Evolutionary conservation across 495 filamentous ascomycete genomes (phyloP).

Genomic region (Podospora anserina): DNA sequence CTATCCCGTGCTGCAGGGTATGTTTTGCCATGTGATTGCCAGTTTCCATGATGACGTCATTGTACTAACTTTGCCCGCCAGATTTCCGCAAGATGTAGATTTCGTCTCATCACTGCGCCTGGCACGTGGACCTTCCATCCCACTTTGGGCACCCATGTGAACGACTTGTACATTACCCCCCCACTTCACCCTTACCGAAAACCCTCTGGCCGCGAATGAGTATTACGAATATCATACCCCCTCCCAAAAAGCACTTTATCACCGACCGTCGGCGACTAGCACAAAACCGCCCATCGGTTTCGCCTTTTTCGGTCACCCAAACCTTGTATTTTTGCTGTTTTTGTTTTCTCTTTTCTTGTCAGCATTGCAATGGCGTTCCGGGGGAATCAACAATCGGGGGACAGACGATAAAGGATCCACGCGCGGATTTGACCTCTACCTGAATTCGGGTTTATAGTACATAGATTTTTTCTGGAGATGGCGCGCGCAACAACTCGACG

Average conservation of each 20-base stretch:
- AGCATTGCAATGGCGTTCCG: constrained; percentile 58
- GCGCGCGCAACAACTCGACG: neutral
- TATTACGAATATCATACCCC: constrained; percentile 45
- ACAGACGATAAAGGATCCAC: neutral
- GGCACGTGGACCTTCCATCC: constrained; percentile 3
- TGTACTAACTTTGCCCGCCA: constrained; percentile 26
- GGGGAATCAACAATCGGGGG: neutral
- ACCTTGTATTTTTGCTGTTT: constrained; percentile 35
- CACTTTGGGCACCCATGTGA: neutral
- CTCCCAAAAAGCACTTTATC: constrained; percentile 16
- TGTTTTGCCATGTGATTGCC: constrained; percentile 30
- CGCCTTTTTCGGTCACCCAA: constrained; percentile 13
- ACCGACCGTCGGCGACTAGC: constrained; percentile 14
- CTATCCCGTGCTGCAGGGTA: constrained; percentile 94
- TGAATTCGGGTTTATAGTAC: neutral
- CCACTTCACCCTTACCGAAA: constrained; percentile 34
- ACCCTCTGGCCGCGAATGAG: constrained; percentile 43
- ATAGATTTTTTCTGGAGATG: neutral
- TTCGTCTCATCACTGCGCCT: constrained; percentile 15
- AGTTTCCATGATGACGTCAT: neutral
- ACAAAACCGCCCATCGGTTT: neutral
- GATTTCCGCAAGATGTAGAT: constrained; percentile 52
- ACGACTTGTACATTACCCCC: constrained; percentile 19
- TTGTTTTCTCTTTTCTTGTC: constrained; percentile 17
- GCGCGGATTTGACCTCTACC: neutral